These are phyloP conservation scores for Brassica hybrid DNA, from an alignment of 441 rosid species.

Conservation along the genomic window DNA sequence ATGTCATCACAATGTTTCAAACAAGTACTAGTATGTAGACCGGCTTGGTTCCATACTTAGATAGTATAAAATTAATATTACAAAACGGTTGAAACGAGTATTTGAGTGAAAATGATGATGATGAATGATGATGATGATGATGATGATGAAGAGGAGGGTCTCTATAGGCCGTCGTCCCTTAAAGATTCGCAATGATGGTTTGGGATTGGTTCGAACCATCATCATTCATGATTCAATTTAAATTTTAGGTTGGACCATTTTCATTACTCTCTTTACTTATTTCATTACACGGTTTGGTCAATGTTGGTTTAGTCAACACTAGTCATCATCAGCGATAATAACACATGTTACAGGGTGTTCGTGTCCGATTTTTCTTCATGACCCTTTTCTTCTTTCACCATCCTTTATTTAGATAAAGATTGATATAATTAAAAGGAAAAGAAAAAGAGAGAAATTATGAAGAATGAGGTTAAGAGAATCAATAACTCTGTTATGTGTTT, in stretches of 20 bases:
- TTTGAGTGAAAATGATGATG: slow-evolving; percentile 46
- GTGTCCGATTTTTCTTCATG: slow-evolving; percentile 31
- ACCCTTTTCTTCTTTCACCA: slow-evolving; percentile 38
- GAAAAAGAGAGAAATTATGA: slow-evolving; percentile 37
- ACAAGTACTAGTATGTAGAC: slow-evolving; percentile 14
- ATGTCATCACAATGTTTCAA: slow-evolving; percentile 14
- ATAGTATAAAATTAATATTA: slow-evolving; percentile 35
- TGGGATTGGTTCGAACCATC: slow-evolving; percentile 87
- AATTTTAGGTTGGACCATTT: slow-evolving; percentile 28
- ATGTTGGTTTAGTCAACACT: slow-evolving; percentile 63
- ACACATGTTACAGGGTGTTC: slow-evolving; percentile 33
- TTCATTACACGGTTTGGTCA: slow-evolving; percentile 59
- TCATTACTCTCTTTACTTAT: slow-evolving; percentile 41
- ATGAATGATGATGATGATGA: slow-evolving; percentile 55
- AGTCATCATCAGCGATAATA: slow-evolving; percentile 44
- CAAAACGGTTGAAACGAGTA: slow-evolving; percentile 29
- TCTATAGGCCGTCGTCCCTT: slow-evolving; percentile 59
- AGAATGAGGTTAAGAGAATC: slow-evolving; percentile 35
- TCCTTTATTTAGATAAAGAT: slow-evolving; percentile 39
- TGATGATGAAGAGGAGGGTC: slow-evolving; percentile 40
- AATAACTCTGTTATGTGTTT: slow-evolving; percentile 49
- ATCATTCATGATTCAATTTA: slow-evolving; percentile 50
- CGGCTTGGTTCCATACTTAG: slow-evolving; percentile 1
- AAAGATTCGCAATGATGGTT: slow-evolving; percentile 97
- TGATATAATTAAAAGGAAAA: slow-evolving; percentile 24